phyloP scores from a whole-genome alignment of 495 filamentous ascomycete genomes.

The Evernia prunastri region DNA sequence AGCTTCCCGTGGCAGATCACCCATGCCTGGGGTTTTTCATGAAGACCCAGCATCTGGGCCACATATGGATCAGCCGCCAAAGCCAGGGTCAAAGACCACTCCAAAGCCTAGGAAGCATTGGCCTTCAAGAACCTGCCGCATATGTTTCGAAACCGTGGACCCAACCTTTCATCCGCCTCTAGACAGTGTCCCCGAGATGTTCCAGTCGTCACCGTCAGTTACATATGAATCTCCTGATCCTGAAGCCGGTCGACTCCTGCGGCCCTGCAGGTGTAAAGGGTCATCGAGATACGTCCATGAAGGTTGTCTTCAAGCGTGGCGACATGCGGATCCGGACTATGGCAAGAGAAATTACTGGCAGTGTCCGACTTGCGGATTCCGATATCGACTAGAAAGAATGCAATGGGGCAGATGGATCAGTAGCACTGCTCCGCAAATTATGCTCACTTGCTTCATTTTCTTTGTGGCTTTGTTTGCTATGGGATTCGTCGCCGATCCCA shows the following conservation, averaged over 20 bases:
- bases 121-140: conserved; percentile 73
- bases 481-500: conserved; percentile 87
- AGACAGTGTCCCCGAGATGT: conserved; percentile 54
- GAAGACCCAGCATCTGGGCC: conserved; percentile 11
- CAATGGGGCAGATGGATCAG: conserved; percentile 67
- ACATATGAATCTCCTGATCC: conserved; percentile 70
- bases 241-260: conserved; percentile 73
- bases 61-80: background rate
- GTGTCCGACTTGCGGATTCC: conserved; percentile 83
- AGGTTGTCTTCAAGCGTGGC: conserved; percentile 84
- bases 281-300: conserved; percentile 91
- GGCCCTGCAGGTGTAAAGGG: conserved; percentile 89
- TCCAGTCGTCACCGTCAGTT: conserved; percentile 56
- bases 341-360: conserved; percentile 68
- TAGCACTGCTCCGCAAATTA: conserved; percentile 56
- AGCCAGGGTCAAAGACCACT: conserved; percentile 8
- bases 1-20: background rate
- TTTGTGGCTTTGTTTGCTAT: conserved; percentile 65
- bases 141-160: conserved; percentile 79
- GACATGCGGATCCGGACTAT: conserved; percentile 62
- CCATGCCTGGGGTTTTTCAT: conserved; percentile 26
- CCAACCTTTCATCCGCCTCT: conserved; percentile 65
- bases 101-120: conserved; percentile 45
- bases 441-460: conserved; percentile 63
- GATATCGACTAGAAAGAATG: conserved; percentile 75